Conservation (phyloP, 1,284 basidiomycete species). For the Paramarasmius palmivorus region DNA sequence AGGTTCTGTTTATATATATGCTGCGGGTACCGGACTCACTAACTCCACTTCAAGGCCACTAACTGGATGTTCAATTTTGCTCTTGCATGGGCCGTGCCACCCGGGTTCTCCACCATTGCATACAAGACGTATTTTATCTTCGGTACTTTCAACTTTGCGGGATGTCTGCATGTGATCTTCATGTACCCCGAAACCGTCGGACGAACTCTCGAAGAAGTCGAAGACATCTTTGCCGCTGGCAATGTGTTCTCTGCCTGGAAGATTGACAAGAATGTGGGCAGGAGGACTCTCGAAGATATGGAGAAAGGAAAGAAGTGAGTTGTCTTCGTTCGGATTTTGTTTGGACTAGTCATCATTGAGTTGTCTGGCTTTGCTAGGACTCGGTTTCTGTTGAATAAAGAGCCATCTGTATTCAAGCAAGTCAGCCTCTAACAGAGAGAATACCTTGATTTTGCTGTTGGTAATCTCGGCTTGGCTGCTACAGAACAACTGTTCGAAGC, state of each 20-base stretch:
- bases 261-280: conserved; percentile 61
- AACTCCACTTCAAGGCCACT: conserved; percentile 41
- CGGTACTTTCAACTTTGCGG: conserved; percentile 74
- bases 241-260: conserved; percentile 72
- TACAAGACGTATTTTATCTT: conserved; percentile 77
- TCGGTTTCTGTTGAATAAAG: no score
- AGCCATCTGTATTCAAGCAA: no score
- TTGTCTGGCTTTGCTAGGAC: no score
- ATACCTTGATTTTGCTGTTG: no score
- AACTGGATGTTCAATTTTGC: conserved; percentile 79
- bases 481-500: no score
- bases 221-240: conserved; percentile 71
- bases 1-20: no score
- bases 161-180: conserved; percentile 69
- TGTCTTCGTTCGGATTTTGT: no score
- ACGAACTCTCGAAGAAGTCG: conserved; percentile 71
- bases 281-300: conserved; percentile 54
- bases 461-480: no score
- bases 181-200: conserved; percentile 77
- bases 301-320: no score
- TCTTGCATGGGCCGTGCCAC: conserved; percentile 66
- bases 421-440: no score
- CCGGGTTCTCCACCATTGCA: conserved; percentile 48
- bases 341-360: no score
- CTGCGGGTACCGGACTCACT: conserved; percentile 8